These are phyloP conservation scores for Dendrobium catenatum DNA, from an alignment of 106 monocot species.

Conservation along the genomic window DNA sequence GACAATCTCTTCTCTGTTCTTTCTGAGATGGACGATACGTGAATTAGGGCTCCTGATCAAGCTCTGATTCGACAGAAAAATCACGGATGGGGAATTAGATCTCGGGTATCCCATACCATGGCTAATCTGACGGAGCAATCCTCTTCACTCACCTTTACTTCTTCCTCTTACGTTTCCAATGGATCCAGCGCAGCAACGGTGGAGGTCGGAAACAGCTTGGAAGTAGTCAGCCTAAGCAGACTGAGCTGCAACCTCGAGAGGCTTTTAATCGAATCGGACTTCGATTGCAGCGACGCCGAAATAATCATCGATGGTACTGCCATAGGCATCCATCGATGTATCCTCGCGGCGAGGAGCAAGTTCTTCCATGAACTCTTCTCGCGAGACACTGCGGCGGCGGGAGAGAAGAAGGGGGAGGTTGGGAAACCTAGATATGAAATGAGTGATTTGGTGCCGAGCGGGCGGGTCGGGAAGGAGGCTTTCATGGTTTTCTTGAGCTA, in stretches of 20 bases:
- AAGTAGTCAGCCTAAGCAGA: conserved; percentile 46
- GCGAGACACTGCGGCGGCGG: conserved; percentile 1
- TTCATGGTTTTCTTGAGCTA: conserved; percentile 69
- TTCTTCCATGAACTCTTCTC: conserved; percentile 55
- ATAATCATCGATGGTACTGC: conserved; percentile 45
- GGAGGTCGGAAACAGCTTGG: conserved; percentile 26
- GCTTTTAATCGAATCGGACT: conserved; percentile 53
- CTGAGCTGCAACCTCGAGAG: conserved; percentile 72
- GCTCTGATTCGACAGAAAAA: neutral
- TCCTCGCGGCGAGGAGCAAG: conserved; percentile 58
- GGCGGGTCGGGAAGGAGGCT: conserved; percentile 65
- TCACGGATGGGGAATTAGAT: conserved; percentile 3
- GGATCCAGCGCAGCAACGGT: conserved; percentile 21
- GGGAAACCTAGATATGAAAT: conserved; percentile 46
- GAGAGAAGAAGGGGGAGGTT: too few species aligned
- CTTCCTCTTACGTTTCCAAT: conserved; percentile 61
- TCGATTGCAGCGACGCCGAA: conserved; percentile 86
- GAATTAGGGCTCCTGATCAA: neutral
- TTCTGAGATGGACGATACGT: neutral
- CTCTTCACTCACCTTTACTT: conserved; percentile 42
- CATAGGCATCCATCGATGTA: conserved; percentile 82
- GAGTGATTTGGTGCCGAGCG: conserved; percentile 41
- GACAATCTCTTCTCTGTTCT: neutral
- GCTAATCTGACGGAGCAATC: conserved; percentile 30
- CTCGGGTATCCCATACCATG: conserved; percentile 9